phyloP scores from a whole-genome alignment of 1,284 basidiomycete species.

The Leccinum insolens region DNA sequence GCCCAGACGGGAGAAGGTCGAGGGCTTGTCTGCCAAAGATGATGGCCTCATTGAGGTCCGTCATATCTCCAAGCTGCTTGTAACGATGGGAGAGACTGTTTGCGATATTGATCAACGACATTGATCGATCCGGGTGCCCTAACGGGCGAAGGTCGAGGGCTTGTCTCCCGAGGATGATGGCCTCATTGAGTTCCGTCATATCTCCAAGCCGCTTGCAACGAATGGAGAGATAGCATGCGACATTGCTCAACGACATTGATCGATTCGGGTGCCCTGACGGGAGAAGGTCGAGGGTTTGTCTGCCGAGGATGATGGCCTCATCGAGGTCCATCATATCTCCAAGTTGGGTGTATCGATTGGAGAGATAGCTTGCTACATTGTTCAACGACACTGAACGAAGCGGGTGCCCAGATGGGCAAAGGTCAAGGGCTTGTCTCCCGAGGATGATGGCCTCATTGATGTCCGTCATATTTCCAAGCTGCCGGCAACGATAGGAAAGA shows the following conservation, averaged over 20 bases:
- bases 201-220: neutral
- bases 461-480: too few relatives aligned
- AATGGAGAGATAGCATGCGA: too few relatives aligned
- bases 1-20: neutral
- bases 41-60: neutral
- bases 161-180: neutral
- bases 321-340: too few relatives aligned
- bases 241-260: neutral
- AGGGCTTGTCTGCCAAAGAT: neutral
- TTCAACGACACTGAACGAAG: too few relatives aligned
- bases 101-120: neutral
- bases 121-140: neutral
- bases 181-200: neutral
- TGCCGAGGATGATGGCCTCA: too few relatives aligned
- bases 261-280: too few relatives aligned
- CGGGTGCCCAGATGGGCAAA: too few relatives aligned
- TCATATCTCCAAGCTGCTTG: neutral
- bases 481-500: too few relatives aligned
- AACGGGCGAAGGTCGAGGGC: neutral
- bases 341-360: too few relatives aligned
- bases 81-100: neutral
- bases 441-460: too few relatives aligned
- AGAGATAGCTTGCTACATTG: too few relatives aligned
- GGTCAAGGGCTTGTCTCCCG: too few relatives aligned
- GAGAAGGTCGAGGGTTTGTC: neutral